Base-by-base conservation (phyloP, 306 rosid genomes). In the Ammopiptanthus mongolicus region DNA sequence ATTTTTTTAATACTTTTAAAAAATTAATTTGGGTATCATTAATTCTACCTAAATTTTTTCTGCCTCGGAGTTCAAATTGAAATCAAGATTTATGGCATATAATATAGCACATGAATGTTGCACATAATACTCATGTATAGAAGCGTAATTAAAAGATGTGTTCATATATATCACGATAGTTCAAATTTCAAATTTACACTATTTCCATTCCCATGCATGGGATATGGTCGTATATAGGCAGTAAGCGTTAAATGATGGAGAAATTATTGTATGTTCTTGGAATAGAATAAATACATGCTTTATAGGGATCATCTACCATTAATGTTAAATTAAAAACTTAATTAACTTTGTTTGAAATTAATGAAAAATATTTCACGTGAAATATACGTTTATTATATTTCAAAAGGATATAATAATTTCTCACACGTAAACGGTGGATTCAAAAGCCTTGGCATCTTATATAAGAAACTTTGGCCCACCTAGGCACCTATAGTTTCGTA, bases 381-480 rank as follows among this genome's bases (percentile, higher is more conserved):
- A 37, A 7, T 25, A 25, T 25, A 25, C 28, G 3, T 25, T 34
- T 34, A 34, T 34, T 34, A 34, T 34, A 4, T 34, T 34, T 34
- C 7, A 34, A 34, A 34, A 34, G 8, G 8, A 34, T 5, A 3
- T 36, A 36, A 36, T 36, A 36, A 36, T 0, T 7, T 36, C 9
- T 36, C 42, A 36, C 42, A 36, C 42, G 9, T 36, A 6, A 1
- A 79, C 19, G 69, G 64, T 79, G 73, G 52, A 42, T 41, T 42
- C 2, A n/a, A 71, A 15, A 21, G 74, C 11, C 44, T 33, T 67
- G 0, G 60, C 51, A 55, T 64, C 36, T 36, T 58, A 50, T 65
- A 62, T 34, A 48, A 52, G 21, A 22, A 33, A 18, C 8, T 36
- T 1, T 69, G 81, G 63, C 52, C 84, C 84, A 69, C 81, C 69